A percentile compares a stretch with the other conserved stretches of the same genome.
phyloP scores from a whole-genome alignment of 1,284 basidiomycete genomes.

The Ustilago trichophora region DNA sequence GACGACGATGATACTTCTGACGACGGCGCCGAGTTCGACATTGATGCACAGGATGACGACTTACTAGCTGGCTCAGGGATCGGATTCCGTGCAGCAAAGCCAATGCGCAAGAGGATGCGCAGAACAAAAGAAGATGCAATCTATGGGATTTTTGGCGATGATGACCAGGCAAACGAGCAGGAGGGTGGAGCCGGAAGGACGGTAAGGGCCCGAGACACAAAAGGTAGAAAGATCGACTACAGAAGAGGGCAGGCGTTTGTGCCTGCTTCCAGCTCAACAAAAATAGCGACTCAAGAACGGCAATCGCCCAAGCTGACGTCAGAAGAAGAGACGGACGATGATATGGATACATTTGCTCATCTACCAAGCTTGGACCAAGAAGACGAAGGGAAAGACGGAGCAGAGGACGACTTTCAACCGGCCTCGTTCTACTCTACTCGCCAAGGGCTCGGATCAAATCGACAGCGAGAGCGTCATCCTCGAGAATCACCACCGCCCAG shows the following conservation, averaged over 20 bases:
- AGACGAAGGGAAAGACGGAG: background rate
- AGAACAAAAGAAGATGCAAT: constrained; percentile 65
- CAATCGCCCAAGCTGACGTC: background rate
- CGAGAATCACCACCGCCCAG: background rate
- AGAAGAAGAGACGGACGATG: background rate
- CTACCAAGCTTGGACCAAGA: background rate
- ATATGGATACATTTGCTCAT: background rate
- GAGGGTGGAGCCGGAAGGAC: constrained; percentile 15
- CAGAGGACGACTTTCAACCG: constrained; percentile 27
- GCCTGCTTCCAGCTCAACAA: constrained; percentile 10
- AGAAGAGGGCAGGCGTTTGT: constrained; percentile 34
- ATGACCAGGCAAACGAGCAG: constrained; percentile 72
- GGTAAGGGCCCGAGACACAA: constrained; percentile 16
- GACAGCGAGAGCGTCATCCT: background rate
- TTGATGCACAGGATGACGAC: constrained; percentile 24
- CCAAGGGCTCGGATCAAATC: constrained; percentile 4
- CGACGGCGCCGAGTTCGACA: constrained; percentile 68
- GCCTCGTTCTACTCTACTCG: constrained; percentile 27
- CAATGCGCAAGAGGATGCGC: constrained; percentile 24
- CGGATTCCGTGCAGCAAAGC: constrained; percentile 1
- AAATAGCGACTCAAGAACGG: background rate
- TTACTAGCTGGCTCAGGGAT: background rate
- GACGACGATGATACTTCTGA: constrained; percentile 66
- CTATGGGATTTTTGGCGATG: constrained; percentile 83
- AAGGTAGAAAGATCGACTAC: constrained; percentile 29